Base-by-base conservation (phyloP, 2,329 filamentous ascomycete genomes). In the Colletotrichum cordylinicola region DNA sequence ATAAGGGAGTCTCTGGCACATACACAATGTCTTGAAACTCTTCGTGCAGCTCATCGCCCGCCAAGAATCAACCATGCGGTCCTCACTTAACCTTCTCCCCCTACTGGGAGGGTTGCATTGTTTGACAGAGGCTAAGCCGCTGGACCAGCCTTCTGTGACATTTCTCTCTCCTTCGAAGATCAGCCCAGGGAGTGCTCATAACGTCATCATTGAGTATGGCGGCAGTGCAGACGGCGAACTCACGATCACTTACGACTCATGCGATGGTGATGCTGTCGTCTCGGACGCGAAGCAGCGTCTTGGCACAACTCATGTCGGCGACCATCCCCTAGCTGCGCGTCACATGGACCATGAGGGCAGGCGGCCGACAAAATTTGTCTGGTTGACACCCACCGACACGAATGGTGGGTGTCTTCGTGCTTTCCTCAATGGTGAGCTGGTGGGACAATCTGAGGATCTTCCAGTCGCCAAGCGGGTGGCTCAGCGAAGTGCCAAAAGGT, bases 281-380 rank as follows among this genome's bases (percentile, higher is more conserved):
- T 21, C 12, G 10, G 72, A 78, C 9, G 65, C 77, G 0, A n/a
- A 78, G 18, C 78, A 80, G 24, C 62, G 43, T 1, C 72, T 81
- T 27, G 80, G 79, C 6, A 58, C 70, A 2, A 81, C 80, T 3
- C 79, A 79, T 5, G 58, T 81, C 15, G 79, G 79, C 0, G 48
- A 27, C 12, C 80, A 81, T 16, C 77, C 79, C 3, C 33, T 80
- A 4, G 78, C 80, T 1, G 56, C 75, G 29, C 79, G 78, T 16
- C 80, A 81, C 37, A 9, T 68, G 0, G 77, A 80, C 7, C 72
- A 75, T 27, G 62, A 66, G 18, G 72, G 75, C 6, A 33, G 60
- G 7, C 67, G 77, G 1, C 80, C 79, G 1, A 74, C 74, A 1
- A 78, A 75, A 27, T 79, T 81, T 4, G 80, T 81, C 6, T 81